These are phyloP conservation scores for Aspergillus latus DNA, from an alignment of 2,329 filamentous ascomycete species.

Conservation along the genomic window DNA sequence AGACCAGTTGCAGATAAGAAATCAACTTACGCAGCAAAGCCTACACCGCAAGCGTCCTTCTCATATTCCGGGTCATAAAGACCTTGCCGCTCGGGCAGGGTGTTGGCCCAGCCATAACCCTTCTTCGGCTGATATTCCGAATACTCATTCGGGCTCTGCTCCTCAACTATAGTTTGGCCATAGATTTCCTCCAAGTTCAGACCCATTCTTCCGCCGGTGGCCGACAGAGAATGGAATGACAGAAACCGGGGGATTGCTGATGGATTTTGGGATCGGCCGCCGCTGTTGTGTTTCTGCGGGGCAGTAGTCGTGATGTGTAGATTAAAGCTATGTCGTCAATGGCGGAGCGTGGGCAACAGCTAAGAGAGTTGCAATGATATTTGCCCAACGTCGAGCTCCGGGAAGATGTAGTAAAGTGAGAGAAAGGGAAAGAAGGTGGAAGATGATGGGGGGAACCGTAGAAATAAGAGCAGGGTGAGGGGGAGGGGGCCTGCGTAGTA, in stretches of 20 bases:
- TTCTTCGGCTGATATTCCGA: slow-evolving; percentile 56
- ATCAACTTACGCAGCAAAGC: slow-evolving; percentile 83
- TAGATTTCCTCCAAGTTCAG: slow-evolving; percentile 50
- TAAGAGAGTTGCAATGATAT: slow-evolving; percentile 12
- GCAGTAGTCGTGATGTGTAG: slow-evolving; percentile 18
- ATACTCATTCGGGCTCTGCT: slow-evolving; percentile 47
- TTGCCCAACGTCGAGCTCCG: slow-evolving; percentile 25
- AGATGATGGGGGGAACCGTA: slow-evolving; percentile 18
- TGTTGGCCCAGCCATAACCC: slow-evolving; percentile 90
- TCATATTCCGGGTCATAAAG: slow-evolving; percentile 94
- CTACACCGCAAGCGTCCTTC: slow-evolving; percentile 99
- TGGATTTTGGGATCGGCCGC: slow-evolving; percentile 19
- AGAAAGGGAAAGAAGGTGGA: slow-evolving; percentile 16
- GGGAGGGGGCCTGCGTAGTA: slow-evolving; percentile 14
- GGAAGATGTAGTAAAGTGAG: slow-evolving; percentile 11
- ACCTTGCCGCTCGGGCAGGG: slow-evolving; percentile 96
- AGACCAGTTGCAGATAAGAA: neutral
- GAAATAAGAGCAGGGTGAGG: slow-evolving; percentile 18
- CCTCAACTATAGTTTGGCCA: slow-evolving; percentile 48
- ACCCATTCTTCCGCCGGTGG: slow-evolving; percentile 52
- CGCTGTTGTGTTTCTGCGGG: slow-evolving; percentile 23
- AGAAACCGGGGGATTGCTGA: slow-evolving; percentile 20
- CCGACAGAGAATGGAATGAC: slow-evolving; percentile 42
- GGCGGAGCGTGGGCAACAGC: slow-evolving; percentile 23
- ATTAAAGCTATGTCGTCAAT: slow-evolving; percentile 29